Evolutionary conservation across 1,284 basidiomycete genomes (phyloP).

Genomic region (Wallemia hederae): DNA sequence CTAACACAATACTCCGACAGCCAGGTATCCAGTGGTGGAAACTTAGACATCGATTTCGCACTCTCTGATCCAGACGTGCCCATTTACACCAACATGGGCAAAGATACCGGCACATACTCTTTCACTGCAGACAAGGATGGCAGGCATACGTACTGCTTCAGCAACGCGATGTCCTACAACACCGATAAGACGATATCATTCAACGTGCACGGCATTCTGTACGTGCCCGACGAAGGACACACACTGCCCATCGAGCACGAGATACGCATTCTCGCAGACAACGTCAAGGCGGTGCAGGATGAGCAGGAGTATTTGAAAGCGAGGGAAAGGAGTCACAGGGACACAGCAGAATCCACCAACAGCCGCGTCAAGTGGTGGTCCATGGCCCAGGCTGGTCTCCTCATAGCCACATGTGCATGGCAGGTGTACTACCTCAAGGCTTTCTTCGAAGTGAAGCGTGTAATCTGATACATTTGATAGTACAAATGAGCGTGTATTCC

Average conservation of each 20-base stretch:
- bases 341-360: constrained; percentile 85
- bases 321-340: constrained; percentile 67
- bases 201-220: constrained; percentile 94
- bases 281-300: constrained; percentile 72
- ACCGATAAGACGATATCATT: constrained; percentile 92
- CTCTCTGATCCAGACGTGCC: constrained; percentile 41
- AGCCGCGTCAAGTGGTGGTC: constrained; percentile 98
- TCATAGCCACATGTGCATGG: constrained; percentile 76
- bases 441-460: constrained; percentile 81
- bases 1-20: not conserved
- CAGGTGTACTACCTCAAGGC: constrained; percentile 95
- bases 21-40: constrained; percentile 36
- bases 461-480: constrained; percentile 26
- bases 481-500: not conserved
- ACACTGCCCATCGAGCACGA: constrained; percentile 88
- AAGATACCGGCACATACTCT: constrained; percentile 66
- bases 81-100: constrained; percentile 48
- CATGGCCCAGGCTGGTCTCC: constrained; percentile 55
- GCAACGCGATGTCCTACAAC: constrained; percentile 84
- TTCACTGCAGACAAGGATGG: constrained; percentile 67
- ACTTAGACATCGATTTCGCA: constrained; percentile 71
- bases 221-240: constrained; percentile 25
- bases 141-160: constrained; percentile 85
- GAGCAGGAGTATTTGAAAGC: constrained; percentile 97
- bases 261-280: constrained; percentile 61